Base-by-base conservation (phyloP, 73 alveolate genomes). In the Urostyla sp. region DNA sequence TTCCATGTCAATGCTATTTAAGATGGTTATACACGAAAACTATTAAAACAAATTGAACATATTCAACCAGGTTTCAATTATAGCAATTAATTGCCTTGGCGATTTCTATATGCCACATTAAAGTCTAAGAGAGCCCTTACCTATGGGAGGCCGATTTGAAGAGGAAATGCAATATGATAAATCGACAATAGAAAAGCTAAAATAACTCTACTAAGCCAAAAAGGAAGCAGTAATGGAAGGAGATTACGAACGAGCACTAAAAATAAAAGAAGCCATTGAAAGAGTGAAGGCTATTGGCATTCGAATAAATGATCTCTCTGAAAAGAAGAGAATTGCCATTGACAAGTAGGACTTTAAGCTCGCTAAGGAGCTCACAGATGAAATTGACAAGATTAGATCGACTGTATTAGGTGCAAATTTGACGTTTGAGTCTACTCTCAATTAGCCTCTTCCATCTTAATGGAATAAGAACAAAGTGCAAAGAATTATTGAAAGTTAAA, bases 141-240 rank as follows among this genome's bases (percentile, higher is more conserved):
- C 34, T 34, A 55, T 48, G 82, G 85, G 90, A 28, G 80, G 84
- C 11, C 74, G 91, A 57, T 90, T 87, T 60, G 96, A 86, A 50
- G 91, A 92, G 69, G 98, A 88, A 76, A 72, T 87, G 89, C 77
- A 81, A 56, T 90, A 81, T 45, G 98, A 93, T 67, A 92, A 88
- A 53, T 79, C 87, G 20, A 87, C 92, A 23, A 67, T 87, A 45
- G 73, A 46, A 45, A 90, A 90, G 79, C 84, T 93, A 8, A 82
- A 90, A 18, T 91, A 91, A 72, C 84, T 93, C 58, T 80, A 93
- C 77, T 80, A 74, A 7, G 95, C 92, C 32, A 86, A 90, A 36
- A 87, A 90, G 57, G 28, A 36, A 40, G 93, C 93, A 21, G 58
- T 90, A 16, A 61, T 74, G 38, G 43, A 67, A 20, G 92, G 78